phyloP scores from a whole-genome alignment of 805 yeast species.

The Saccharomycopsis babjevae region DNA sequence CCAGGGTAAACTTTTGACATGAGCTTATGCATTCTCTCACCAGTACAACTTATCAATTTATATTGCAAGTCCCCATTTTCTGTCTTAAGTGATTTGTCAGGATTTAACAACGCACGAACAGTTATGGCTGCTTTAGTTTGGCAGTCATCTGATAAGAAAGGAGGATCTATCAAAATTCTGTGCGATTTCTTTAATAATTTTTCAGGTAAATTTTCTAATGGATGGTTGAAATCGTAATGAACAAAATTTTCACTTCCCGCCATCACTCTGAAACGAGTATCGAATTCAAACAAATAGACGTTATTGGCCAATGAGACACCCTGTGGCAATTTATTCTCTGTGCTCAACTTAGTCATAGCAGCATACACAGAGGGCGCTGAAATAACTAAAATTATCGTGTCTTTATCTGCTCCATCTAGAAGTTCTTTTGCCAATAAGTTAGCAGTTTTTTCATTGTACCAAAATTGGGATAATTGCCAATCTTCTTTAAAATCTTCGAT shows the following conservation, averaged over 20 bases:
- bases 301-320: conserved; percentile 34
- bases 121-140: conserved; percentile 59
- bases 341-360: conserved; percentile 43
- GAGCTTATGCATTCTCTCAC: conserved; percentile 74
- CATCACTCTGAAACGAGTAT: conserved; percentile 61
- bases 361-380: conserved; percentile 93
- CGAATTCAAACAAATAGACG: conserved; percentile 70
- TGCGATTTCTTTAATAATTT: conserved; percentile 53
- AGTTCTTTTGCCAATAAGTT: conserved; percentile 56
- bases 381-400: conserved; percentile 63
- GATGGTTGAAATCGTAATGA: conserved; percentile 67
- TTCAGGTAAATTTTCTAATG: conserved; percentile 44
- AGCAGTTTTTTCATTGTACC: conserved; percentile 77
- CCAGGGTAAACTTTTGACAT: conserved; percentile 55
- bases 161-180: conserved; percentile 76
- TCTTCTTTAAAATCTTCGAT: conserved; percentile 80
- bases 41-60: conserved; percentile 69
- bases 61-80: conserved; percentile 33
- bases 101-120: conserved; percentile 45
- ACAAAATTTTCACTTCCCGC: conserved; percentile 61
- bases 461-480: conserved; percentile 91
- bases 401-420: conserved; percentile 63
- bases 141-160: conserved; percentile 73
- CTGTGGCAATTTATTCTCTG: conserved; percentile 41
- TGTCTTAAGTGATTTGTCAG: conserved; percentile 10